A percentile compares a stretch with the other conserved stretches of the same genome.
These are phyloP conservation scores for Coprinopsis cinerea DNA, from an alignment of 768 basidiomycete species.

Conservation along the genomic window DNA sequence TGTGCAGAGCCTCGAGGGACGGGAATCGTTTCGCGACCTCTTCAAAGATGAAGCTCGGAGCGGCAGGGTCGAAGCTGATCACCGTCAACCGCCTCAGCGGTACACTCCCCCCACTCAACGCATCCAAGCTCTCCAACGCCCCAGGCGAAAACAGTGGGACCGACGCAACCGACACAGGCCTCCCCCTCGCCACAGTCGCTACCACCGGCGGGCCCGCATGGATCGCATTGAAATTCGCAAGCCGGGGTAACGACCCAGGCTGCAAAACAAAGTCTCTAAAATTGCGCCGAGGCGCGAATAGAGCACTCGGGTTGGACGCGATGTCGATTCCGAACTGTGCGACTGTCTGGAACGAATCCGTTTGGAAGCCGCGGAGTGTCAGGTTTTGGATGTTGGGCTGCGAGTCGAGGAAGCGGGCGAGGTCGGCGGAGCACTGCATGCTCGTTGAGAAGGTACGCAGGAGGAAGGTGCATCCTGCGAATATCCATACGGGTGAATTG, in stretches of 20 bases:
- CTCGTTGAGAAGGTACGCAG: constrained; percentile 49
- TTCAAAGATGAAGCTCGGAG: constrained; percentile 38
- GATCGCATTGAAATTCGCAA: constrained; percentile 47
- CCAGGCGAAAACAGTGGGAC: constrained; percentile 44
- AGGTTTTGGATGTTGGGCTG: constrained; percentile 47
- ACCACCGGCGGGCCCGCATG: constrained; percentile 44
- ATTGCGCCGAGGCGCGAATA: constrained; percentile 4
- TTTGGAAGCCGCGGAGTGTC: constrained; percentile 48
- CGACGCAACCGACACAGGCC: constrained; percentile 46
- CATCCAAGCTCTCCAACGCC: constrained; percentile 36
- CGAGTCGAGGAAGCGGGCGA: constrained; percentile 46
- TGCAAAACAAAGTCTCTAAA: constrained; percentile 28
- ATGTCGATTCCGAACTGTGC: constrained; percentile 19
- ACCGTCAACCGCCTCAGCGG: constrained; percentile 48
- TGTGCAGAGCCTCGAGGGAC: constrained; percentile 51
- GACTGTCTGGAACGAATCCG: constrained; percentile 18
- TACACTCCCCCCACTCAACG: constrained; percentile 30
- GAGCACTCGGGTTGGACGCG: constrained; percentile 13
- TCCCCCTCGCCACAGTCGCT: constrained; percentile 35
- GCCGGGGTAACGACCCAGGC: constrained; percentile 37
- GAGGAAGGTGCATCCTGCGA: constrained; percentile 36
- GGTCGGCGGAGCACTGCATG: constrained; percentile 41
- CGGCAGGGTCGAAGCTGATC: constrained; percentile 48
- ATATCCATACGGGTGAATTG: constrained; percentile 42
- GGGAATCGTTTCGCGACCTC: constrained; percentile 44